Conservation (phyloP, 2,329 filamentous ascomycete species). For the Fusarium mexicanum region DNA sequence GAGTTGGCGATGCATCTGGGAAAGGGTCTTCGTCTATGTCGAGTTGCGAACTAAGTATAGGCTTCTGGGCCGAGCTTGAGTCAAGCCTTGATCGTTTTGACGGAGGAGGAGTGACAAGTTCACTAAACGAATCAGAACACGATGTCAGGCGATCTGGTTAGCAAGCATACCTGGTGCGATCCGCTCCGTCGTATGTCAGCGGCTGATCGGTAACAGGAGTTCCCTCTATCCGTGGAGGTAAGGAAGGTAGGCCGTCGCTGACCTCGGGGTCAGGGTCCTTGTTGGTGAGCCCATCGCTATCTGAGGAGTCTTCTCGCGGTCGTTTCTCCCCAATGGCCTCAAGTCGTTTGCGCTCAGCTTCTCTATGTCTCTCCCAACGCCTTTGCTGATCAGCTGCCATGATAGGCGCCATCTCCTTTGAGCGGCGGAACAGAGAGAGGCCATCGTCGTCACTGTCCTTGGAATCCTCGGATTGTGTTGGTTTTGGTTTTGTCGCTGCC, state of each 20-base stretch:
- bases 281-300: background rate
- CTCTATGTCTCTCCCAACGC: conserved; percentile 38
- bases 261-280: background rate
- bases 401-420: conserved; percentile 59
- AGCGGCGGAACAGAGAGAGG: conserved; percentile 61
- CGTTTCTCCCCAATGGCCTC: conserved; percentile 34
- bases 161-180: conserved; percentile 36
- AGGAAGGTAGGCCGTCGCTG: background rate
- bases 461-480: conserved; percentile 24
- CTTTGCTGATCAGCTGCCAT: conserved; percentile 54
- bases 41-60: conserved; percentile 22
- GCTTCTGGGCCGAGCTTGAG: conserved; percentile 33
- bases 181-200: conserved; percentile 12
- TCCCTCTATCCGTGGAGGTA: background rate
- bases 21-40: conserved; percentile 22
- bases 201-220: conserved; percentile 21
- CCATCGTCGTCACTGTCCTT: conserved; percentile 46
- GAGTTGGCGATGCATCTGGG: conserved; percentile 37
- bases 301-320: conserved; percentile 29
- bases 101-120: conserved; percentile 50
- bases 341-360: conserved; percentile 28
- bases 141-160: background rate
- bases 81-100: conserved; percentile 51
- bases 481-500: conserved; percentile 44
- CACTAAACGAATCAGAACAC: conserved; percentile 39